A percentile compares a stretch with the other conserved stretches of the same genome.
Conservation (phyloP, 768 basidiomycete species). For the Kwoniella sp. region DNA sequence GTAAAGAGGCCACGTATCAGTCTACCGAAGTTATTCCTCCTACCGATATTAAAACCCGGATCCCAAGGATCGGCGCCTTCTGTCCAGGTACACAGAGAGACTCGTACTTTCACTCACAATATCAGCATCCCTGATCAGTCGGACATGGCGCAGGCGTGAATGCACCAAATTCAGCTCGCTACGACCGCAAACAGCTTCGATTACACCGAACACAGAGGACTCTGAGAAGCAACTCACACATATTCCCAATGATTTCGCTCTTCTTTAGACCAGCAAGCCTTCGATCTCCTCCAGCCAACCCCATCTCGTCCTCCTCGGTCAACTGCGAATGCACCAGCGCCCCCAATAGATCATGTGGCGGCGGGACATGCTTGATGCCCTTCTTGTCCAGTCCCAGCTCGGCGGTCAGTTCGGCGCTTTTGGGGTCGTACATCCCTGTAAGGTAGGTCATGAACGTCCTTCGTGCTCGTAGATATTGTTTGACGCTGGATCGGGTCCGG, state of each 20-base stretch:
- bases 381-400: background rate
- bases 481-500: constrained; percentile 10
- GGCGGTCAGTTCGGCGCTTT: constrained; percentile 7
- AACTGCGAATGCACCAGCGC: constrained; percentile 38
- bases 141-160: background rate
- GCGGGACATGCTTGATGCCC: constrained; percentile 13
- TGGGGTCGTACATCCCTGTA: constrained; percentile 17
- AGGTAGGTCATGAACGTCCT: constrained; percentile 25
- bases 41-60: too few species aligned
- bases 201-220: background rate
- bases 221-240: constrained; percentile 30
- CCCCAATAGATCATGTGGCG: constrained; percentile 32
- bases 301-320: constrained; percentile 28
- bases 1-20: too few species aligned
- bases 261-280: constrained; percentile 34
- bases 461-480: constrained; percentile 24
- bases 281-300: constrained; percentile 14
- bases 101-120: constrained; percentile 19
- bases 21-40: too few species aligned
- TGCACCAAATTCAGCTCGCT: constrained; percentile 4
- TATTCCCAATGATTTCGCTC: constrained; percentile 45
- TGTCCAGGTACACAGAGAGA: too few species aligned
- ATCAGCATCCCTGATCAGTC: constrained; percentile 28
- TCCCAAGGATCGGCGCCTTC: too few species aligned
- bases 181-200: background rate